These are phyloP conservation scores for Phialocephala subalpina DNA, from an alignment of 2,329 filamentous ascomycete genomes.

Conservation along the genomic window DNA sequence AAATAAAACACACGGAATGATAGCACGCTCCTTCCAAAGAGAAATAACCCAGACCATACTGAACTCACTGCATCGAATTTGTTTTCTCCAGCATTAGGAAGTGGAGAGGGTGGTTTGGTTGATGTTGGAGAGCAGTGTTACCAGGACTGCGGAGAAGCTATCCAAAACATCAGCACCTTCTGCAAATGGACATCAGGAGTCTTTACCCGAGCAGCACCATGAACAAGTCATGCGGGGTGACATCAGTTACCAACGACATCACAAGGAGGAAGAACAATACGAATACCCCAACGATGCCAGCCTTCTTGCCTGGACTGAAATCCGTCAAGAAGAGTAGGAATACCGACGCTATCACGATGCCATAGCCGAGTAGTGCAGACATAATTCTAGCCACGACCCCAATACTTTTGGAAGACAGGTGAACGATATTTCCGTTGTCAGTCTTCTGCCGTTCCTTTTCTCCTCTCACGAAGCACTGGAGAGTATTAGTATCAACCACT, in stretches of 20 bases:
- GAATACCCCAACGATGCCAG: constrained; percentile 6
- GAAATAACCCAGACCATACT: neutral
- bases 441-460: constrained; percentile 2
- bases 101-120: neutral
- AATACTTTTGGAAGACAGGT: neutral
- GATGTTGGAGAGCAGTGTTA: constrained; percentile 4
- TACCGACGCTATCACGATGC: neutral
- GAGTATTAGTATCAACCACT: neutral
- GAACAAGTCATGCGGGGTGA: constrained; percentile 10
- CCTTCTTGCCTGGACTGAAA: constrained; percentile 8
- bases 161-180: neutral
- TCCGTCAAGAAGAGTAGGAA: constrained; percentile 6
- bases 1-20: neutral
- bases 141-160: constrained; percentile 1
- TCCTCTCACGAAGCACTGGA: neutral
- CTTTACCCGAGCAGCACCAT: neutral
- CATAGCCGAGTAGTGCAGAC: constrained; percentile 1
- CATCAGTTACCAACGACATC: constrained; percentile 5
- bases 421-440: neutral
- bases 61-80: neutral
- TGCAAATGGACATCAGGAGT: neutral
- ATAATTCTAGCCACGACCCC: neutral
- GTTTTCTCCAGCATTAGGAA: neutral
- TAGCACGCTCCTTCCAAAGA: neutral
- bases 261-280: constrained; percentile 1